phyloP scores from a whole-genome alignment of 2,329 filamentous ascomycete genomes.

The Ceratocystis harringtonii region DNA sequence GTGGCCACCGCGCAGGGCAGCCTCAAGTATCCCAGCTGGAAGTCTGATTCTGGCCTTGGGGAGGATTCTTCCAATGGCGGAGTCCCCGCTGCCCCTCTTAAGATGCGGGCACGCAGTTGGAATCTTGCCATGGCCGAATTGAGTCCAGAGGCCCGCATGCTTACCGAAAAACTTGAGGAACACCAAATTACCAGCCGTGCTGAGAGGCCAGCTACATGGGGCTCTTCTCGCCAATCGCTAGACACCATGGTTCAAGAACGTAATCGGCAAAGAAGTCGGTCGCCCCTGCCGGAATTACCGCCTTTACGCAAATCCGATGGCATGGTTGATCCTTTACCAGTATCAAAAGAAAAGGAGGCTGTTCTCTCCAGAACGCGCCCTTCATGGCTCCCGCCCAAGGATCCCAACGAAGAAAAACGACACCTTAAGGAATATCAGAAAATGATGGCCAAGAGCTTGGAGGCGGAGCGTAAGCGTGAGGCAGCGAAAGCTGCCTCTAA shows the following conservation, averaged over 20 bases:
- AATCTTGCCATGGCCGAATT: conserved; percentile 53
- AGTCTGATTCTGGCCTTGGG: conserved; percentile 29
- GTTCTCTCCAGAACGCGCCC: conserved; percentile 67
- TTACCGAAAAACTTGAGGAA: conserved; percentile 70
- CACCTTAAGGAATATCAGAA: conserved; percentile 75
- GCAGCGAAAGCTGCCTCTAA: conserved; percentile 36
- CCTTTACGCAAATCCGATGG: conserved; percentile 59
- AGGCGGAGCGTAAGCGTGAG: conserved; percentile 45
- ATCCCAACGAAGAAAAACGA: conserved; percentile 77
- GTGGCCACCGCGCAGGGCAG: conserved; percentile 44
- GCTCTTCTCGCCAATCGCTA: conserved; percentile 16
- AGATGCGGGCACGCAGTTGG: conserved; percentile 57
- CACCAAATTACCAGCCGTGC: conserved; percentile 44
- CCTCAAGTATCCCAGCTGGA: conserved; percentile 42
- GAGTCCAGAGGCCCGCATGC: conserved; percentile 54
- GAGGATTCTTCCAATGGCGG: conserved; percentile 19
- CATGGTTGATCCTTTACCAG: conserved; percentile 70
- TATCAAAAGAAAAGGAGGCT: conserved; percentile 76
- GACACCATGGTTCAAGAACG: conserved; percentile 18
- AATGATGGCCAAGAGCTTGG: conserved; percentile 56
- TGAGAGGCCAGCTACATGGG: conserved; percentile 19
- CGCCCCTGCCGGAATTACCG: conserved; percentile 50
- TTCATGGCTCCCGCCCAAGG: conserved; percentile 74
- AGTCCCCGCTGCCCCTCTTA: conserved; percentile 28
- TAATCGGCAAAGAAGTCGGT: conserved; percentile 23